Base-by-base conservation (phyloP, 306 rosid species). In the Vigna angularis region DNA sequence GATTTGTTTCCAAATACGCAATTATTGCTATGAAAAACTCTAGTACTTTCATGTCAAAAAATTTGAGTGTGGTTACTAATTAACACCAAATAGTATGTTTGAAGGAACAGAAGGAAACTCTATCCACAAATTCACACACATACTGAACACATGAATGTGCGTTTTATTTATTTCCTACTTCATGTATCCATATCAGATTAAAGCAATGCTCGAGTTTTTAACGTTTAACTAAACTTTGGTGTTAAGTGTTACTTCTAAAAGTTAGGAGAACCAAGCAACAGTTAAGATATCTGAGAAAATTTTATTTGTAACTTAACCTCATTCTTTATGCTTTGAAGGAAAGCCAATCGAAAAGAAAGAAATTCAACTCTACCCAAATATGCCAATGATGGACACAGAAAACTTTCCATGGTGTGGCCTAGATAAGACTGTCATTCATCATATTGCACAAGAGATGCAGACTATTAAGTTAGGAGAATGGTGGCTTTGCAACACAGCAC, bases 401-500 rank as follows among this genome's bases (percentile, higher is more conserved):
- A 22, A 80, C 3, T 15, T 80, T 3, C n/a, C 70, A 18, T 80
- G 83, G 83, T 6, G 38, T 5, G 24, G 11, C 58, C 20, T 30
- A 9, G 49, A 15, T 7, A 66, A 66, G 34, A 28, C 2, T 2
- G 44, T 53, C 38, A 30, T 42, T 4, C 5, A 10, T n/a, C 68
- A 42, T 45, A 9, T 73, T 58, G 18, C 11, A 8, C 79, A 47
- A 20, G 65, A 44, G 42, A 66, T 55, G 28, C 42, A 80, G 66
- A 24, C 53, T 55, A 0, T 20, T 4, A 66, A 65, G 47, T 14
- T 80, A 28, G 79, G 28, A 44, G 79, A 73, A n/a, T 80, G 79
- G 83, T 72, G 79, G 83, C 79, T 80, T 53, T 80, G 79, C 65
- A 80, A 72, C 68, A 65, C 61, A 7, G 24, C 65, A 5, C 20